Evolutionary conservation across 2,329 filamentous ascomycete genomes (phyloP), one percentile per base, ranked within the genome.

Genomic region (Apiospora kogelbergensis): DNA sequence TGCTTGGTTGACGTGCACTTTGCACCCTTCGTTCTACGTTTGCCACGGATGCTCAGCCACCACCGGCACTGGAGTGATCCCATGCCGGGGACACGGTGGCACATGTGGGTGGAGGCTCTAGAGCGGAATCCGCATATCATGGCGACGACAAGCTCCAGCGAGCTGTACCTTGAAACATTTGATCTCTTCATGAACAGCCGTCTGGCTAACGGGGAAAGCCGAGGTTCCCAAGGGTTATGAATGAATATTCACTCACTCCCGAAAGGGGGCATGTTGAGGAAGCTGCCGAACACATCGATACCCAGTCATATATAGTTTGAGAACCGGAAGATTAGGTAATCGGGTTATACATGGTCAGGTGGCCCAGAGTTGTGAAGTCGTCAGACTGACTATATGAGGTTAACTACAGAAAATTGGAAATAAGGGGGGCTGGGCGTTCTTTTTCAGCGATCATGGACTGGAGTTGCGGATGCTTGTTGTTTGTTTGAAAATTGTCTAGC

Each of bases 1-100:
- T 82, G 80, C 86, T 72, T 93, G 68, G 92, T 95, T 0, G 92
- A 95, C 72, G 84, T 94, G 20, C 90, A 94, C 75, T 85, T 94
- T 63, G 92, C 92, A 1, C 93, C 93, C 0, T 95, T 93, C 85
- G 86, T 93, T 17, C 76, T 94, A 22, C 86, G 93, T 1, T 81
- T 95, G 70, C 84, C 86, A n/a, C 86, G 88, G 2, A 87, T 94
- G 22, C 80, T 93, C 42, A 84, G 87, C 65, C 87, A 89, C 20
- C 90, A 91, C 72, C 83, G 90, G 24, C 87, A 86, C 26, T 94
- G 91, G 90, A 86, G 88, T 0, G 87, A 89, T 30, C 86, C 90
- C 0, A 85, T 89, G 71, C 83, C 85, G 1, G 89, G 88, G 1
- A 88, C 84, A 70, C 84, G 92, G 7, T 93, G 90, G 90, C 86